Conservation (phyloP, 2,329 filamentous ascomycete species). For the Pestalotiopsis sp. region DNA sequence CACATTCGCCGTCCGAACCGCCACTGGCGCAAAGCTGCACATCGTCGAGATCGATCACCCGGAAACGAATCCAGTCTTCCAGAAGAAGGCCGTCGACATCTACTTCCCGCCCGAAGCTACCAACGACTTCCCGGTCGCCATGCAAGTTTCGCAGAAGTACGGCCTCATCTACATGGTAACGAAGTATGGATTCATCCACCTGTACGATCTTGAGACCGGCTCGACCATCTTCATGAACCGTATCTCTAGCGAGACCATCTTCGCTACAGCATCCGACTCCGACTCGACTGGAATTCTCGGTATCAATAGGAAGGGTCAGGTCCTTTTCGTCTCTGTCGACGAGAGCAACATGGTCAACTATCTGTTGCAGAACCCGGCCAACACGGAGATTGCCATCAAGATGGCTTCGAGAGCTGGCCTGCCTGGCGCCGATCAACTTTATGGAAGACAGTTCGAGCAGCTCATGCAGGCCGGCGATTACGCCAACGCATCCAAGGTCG, state of each 20-base stretch:
- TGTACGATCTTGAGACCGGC: constrained; percentile 95
- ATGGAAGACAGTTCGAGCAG: constrained; percentile 89
- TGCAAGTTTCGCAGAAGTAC: constrained; percentile 96
- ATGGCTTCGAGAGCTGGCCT: constrained; percentile 92
- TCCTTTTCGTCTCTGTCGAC: constrained; percentile 90
- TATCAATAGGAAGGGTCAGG: constrained; percentile 97
- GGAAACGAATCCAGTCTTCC: constrained; percentile 82
- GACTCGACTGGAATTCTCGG: constrained; percentile 87
- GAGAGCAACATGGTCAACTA: constrained; percentile 91
- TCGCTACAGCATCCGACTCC: constrained; percentile 83
- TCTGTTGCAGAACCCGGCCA: constrained; percentile 93
- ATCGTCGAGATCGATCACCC: constrained; percentile 97
- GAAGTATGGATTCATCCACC: constrained; percentile 98
- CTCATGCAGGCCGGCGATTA: constrained; percentile 80
- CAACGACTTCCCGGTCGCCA: constrained; percentile 96
- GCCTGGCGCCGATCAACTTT: constrained; percentile 90
- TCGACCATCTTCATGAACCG: constrained; percentile 99
- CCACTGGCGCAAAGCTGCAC: constrained; percentile 90
- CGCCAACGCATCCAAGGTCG: constrained; percentile 88
- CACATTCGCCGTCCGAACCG: constrained; percentile 90
- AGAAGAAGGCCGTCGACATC: constrained; percentile 95
- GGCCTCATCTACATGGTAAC: constrained; percentile 96
- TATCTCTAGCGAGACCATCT: constrained; percentile 98
- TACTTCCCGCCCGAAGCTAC: constrained; percentile 95
- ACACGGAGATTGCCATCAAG: constrained; percentile 91